A percentile compares a stretch with the other conserved stretches of the same genome.
Conservation (phyloP, 2,329 filamentous ascomycete species). For the Penicillium griseofulvum region DNA sequence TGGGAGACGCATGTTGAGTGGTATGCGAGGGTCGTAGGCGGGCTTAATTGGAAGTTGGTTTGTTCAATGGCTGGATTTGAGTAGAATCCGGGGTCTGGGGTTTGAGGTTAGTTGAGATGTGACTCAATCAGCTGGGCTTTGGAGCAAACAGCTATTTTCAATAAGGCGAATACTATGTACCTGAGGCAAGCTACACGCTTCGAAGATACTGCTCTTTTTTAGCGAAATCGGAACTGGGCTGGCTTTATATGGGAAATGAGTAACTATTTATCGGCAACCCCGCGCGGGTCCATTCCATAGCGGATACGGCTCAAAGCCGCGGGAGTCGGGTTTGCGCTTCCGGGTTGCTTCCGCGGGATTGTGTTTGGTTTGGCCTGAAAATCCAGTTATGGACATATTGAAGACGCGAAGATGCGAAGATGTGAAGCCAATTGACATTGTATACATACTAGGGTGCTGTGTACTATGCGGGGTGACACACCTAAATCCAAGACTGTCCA, state of each 20-base stretch:
- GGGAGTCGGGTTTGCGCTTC: conserved; percentile 9
- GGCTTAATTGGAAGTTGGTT: background rate
- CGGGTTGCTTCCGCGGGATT: background rate
- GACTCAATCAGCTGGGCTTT: background rate
- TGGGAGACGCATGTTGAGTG: conserved; percentile 51
- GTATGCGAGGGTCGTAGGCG: background rate
- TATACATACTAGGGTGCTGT: background rate
- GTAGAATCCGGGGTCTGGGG: conserved; percentile 1
- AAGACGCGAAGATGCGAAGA: background rate
- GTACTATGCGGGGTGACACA: background rate
- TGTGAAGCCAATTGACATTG: background rate
- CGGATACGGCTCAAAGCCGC: conserved; percentile 13
- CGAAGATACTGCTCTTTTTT: background rate
- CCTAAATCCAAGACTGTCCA: background rate
- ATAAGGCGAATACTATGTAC: background rate
- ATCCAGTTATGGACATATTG: background rate
- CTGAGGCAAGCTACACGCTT: background rate
- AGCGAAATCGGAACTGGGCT: background rate
- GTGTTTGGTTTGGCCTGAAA: background rate
- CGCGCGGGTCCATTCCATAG: conserved; percentile 19
- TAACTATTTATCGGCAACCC: conserved; percentile 20
- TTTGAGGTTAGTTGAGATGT: background rate
- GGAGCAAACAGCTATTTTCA: background rate
- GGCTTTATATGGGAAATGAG: background rate
- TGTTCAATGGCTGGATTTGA: background rate